Conservation (phyloP, 106 monocot species). For the Phalaenopsis equestris region DNA sequence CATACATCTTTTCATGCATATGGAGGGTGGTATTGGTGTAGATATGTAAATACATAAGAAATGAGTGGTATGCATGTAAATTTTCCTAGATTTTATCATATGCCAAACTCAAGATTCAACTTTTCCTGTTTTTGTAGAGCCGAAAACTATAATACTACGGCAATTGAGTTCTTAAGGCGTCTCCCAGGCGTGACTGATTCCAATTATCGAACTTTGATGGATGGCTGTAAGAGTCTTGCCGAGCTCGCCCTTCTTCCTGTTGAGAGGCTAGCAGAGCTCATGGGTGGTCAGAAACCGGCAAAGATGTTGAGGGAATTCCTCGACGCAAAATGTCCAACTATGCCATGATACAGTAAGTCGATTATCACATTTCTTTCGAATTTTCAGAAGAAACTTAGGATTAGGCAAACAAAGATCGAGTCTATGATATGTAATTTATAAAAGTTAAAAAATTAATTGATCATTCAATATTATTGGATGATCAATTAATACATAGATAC, state of each 20-base stretch:
- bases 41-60: too few species aligned
- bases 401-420: background rate
- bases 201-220: slow-evolving; percentile 85
- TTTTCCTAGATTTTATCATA: too few species aligned
- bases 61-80: too few species aligned
- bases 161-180: slow-evolving; percentile 90
- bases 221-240: slow-evolving; percentile 72
- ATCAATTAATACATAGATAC: background rate
- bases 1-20: too few species aligned
- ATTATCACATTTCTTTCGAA: background rate
- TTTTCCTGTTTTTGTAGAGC: slow-evolving; percentile 34
- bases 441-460: background rate
- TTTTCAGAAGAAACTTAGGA: background rate
- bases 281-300: slow-evolving; percentile 92
- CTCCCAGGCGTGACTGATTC: slow-evolving; percentile 96
- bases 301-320: slow-evolving; percentile 79
- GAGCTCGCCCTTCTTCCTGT: slow-evolving; percentile 85
- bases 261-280: slow-evolving; percentile 75
- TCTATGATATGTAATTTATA: background rate
- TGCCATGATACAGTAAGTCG: slow-evolving; percentile 8
- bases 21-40: too few species aligned
- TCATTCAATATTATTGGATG: background rate
- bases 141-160: slow-evolving; percentile 92
- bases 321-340: slow-evolving; percentile 84
- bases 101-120: too few species aligned